Evolutionary conservation across 768 basidiomycete genomes (phyloP), one percentile per base, ranked within the genome.

Genomic region (Kwoniella mangroviensis): DNA sequence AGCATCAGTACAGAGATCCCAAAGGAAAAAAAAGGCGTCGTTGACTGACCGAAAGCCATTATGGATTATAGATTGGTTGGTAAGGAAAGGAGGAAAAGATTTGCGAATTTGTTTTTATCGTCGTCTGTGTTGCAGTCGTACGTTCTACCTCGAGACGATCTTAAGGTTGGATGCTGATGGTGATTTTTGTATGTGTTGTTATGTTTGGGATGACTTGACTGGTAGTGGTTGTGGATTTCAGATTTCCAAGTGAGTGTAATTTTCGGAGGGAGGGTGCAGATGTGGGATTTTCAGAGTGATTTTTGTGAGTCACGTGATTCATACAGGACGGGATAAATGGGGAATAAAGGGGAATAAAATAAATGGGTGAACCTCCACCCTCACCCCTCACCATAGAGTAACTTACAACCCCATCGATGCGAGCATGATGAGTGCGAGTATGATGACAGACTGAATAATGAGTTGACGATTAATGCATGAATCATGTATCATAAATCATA

Each of bases 1-100:
- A 60, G n/a, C 12, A 51, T 57, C n/a, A 58, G 34, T 26, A 49
- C 28, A 3, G 34, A 17, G 21, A 13, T 40, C 12, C 15, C 51
- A 15, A 19, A 26, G 22, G 56, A 40, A 43, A 22, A 52, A 67
- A 26, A 59, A 24, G 51, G 22, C 3, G 17, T 22, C 42, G 9
- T 3, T 22, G 40, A 68, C 78, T 43, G 51, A 79, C 80, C 80
- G 73, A 82, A 82, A 65, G 74, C 79, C 81, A 82, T 82, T 72
- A 54, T 63, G 53, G n/a, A 73, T 57, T 15, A 42, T 62, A 61
- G 54, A 34, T 75, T 74, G 28, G 56, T 43, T 42, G 45, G 40
- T 41, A 26, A 34, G 34, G 21, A 66, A 45, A 58, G 42, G 51
- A 45, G 49, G n/a, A 22, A 17, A 34, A 28, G 45, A 24, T 19